A percentile compares a stretch with the other conserved stretches of the same genome.
These are phyloP conservation scores for Fraxinus latifolia DNA, from an alignment of 305 asterid species.

Conservation along the genomic window DNA sequence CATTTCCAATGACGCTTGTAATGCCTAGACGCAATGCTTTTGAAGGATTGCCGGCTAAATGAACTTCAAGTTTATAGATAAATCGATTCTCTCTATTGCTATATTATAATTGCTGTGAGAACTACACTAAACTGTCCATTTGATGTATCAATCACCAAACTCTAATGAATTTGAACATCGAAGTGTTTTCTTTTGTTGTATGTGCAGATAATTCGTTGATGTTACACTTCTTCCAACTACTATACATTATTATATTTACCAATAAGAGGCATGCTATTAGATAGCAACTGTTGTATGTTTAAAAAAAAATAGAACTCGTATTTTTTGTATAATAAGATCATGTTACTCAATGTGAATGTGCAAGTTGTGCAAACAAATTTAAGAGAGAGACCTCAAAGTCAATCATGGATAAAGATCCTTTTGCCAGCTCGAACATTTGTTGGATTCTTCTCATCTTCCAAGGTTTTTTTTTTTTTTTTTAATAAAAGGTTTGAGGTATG, in stretches of 20 bases:
- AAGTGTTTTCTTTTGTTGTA: neutral
- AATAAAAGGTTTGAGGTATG: neutral
- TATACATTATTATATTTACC: neutral
- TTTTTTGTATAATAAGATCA: neutral
- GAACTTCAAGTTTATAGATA: neutral
- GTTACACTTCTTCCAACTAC: neutral
- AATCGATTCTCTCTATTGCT: neutral
- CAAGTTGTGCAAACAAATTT: neutral
- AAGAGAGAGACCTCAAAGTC: neutral
- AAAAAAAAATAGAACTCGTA: neutral
- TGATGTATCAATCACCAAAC: neutral
- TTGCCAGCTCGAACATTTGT: neutral
- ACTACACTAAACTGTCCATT: neutral
- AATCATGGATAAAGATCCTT: neutral
- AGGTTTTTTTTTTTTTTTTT: neutral
- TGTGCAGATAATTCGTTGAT: neutral
- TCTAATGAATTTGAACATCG: neutral
- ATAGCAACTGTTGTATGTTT: neutral
- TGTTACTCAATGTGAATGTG: neutral
- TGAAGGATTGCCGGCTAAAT: neutral
- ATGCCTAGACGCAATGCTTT: conserved; percentile 29
- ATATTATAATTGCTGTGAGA: neutral
- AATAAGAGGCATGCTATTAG: neutral
- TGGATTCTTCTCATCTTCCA: neutral
- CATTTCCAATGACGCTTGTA: conserved; percentile 41